These are phyloP conservation scores for Ustulina deusta DNA, from an alignment of 2,329 filamentous ascomycete genomes.

Conservation along the genomic window DNA sequence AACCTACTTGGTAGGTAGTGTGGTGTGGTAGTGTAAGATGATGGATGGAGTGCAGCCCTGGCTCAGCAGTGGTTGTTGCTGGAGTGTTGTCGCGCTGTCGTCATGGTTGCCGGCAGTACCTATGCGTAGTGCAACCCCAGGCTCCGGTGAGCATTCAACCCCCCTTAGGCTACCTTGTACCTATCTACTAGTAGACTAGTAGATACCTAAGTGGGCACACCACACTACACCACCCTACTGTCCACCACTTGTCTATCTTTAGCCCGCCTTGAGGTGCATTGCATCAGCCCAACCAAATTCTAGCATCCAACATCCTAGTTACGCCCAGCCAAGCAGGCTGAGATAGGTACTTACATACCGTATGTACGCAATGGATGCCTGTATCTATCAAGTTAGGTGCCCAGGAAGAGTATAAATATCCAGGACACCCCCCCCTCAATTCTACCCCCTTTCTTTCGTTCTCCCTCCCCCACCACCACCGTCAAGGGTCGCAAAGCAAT, in stretches of 20 bases:
- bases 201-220: neutral
- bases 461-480: conserved; percentile 66
- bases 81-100: conserved; percentile 16
- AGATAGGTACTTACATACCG: neutral
- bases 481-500: conserved; percentile 69
- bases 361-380: neutral
- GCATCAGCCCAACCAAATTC: conserved; percentile 20
- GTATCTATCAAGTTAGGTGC: neutral
- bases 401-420: conserved; percentile 54
- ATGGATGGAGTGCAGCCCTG: neutral
- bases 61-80: conserved; percentile 4
- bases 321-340: conserved; percentile 38
- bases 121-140: conserved; percentile 36
- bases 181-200: neutral
- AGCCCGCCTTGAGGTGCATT: conserved; percentile 7
- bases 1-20: neutral
- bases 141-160: conserved; percentile 24
- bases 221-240: neutral
- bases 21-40: conserved; percentile 13
- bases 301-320: conserved; percentile 18
- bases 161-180: neutral
- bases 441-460: conserved; percentile 58
- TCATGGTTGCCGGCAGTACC: conserved; percentile 31
- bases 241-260: conserved; percentile 6
- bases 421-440: conserved; percentile 51